phyloP scores from a whole-genome alignment of 345 rosid genomes.

The Murraya koenigii region DNA sequence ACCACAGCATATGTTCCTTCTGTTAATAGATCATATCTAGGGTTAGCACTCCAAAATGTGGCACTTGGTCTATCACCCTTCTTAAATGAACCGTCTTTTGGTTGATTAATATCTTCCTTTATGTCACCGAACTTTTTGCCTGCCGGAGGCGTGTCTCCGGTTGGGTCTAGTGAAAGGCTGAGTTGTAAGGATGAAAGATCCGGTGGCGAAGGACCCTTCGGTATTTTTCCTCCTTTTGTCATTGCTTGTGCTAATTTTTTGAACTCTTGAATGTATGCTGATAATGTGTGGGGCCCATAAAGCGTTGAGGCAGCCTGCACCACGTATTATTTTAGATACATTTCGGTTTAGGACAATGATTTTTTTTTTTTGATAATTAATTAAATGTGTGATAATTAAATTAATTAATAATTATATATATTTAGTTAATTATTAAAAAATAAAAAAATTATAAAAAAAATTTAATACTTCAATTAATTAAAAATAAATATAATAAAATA shows the following conservation, averaged over 20 bases:
- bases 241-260: slow-evolving; percentile 44
- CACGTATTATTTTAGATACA: no score
- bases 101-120: slow-evolving; percentile 34
- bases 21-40: slow-evolving; percentile 52
- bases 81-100: slow-evolving; percentile 32
- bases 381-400: no score
- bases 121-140: slow-evolving; percentile 48
- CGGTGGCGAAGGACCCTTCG: slow-evolving; percentile 37
- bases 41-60: slow-evolving; percentile 55
- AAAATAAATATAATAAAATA: no score
- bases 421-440: no score
- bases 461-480: no score
- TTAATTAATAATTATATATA: no score
- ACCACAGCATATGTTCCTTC: slow-evolving; percentile 57
- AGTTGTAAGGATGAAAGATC: slow-evolving; percentile 45
- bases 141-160: slow-evolving; percentile 36
- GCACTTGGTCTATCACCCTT: slow-evolving; percentile 42
- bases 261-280: slow-evolving; percentile 60
- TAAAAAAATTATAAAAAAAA: no score
- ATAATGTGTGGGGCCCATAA: slow-evolving; percentile 58
- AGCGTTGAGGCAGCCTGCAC: slow-evolving; percentile 63
- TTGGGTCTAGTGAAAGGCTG: slow-evolving; percentile 28
- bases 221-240: slow-evolving; percentile 31
- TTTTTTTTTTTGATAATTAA: no score
- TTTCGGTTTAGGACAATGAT: no score